Evolutionary conservation across 2,329 filamentous ascomycete species (phyloP), one percentile per base, ranked within the genome.

Genomic region (Clathrospora elynae): DNA sequence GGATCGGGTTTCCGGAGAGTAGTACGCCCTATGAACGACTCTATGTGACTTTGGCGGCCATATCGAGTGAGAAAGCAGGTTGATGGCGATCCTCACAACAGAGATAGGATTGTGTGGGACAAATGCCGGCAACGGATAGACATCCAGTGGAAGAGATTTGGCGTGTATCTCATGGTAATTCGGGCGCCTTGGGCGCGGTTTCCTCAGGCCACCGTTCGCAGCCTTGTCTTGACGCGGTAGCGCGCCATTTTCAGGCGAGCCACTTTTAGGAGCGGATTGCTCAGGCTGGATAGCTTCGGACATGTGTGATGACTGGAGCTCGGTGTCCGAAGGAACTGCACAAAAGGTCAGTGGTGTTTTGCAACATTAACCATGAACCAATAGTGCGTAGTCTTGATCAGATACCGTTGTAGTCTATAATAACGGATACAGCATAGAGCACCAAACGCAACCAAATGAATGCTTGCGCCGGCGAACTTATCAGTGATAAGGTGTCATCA

Each of bases 21-120:
- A 96, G 54, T 86, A 81, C 35, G 86, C 92, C 34, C 80, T 75
- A 65, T 93, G 86, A 28, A 84, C 73, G 24, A 81, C 73, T 4
- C 83, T 80, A 64, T 90, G 86, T 10, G 79, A 79, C 1, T 80
- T 77, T 1, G 86, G 82, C 3, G 82, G 82, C 29, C 74, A 76
- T 32, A 95, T 69, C 5, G 87, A 73, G 62, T 93, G 89, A 32
- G 81, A 83, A 43, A 92, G 68, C 79, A 91, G 92, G 45, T 85
- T 82, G 62, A 87, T 87, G 26, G 84, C 80, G 54, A 96, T 79
- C 60, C 91, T 87, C 52, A 96, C 75, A 24, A 96, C 74, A 24
- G 92, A 97, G 30, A 97, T 71, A 29, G 93, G 93, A 67, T 97
- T 96, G 71, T 88, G 90, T 38, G 92, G 92, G 58, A 96, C 88